Base-by-base conservation (phyloP, 2,329 filamentous ascomycete species). In the Orbilia brochopaga region DNA sequence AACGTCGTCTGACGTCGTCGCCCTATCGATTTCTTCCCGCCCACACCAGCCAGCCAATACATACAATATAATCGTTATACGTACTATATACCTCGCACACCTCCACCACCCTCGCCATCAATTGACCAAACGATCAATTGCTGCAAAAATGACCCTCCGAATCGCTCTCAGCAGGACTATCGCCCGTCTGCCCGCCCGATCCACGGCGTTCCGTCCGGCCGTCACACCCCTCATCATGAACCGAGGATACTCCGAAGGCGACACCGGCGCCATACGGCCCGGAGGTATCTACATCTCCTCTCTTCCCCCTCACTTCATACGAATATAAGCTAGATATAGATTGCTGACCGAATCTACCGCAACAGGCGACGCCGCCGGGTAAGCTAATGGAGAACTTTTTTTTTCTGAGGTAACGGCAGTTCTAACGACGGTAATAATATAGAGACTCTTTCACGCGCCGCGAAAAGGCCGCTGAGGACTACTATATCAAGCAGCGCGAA, bases 391-490 rank as follows among this genome's bases (percentile, higher is more conserved):
- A 48, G 42, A n/a, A 17, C 53, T 54, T 55, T 30, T 54, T 11
- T 2, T 19, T 37, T 15, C n/a, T 48, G 30, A 23, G 57, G 17
- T 37, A 23, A 10, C 35, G 52, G 37, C 46, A 44, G 1, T 37
- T 8, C 17, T n/a, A 15, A 21, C 21, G 30, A 53, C n/a, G 13
- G 13, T 13, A 4, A 48, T n/a, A 2, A 3, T 6, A 19, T 19
- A 96, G 93, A 77, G 93, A 99, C 79, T 87, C 91, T 65, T 99
- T 97, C 86, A 91, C 88, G 82, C 89, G 89, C 82, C 91, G 94
- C 77, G 94, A 99, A 82, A 86, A 88, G 79, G 93, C 93, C 76
- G 85, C 83, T 79, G 94, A 97, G 83, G 88, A 92, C 80, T 86
- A 86, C 77, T 90, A 90, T 82, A 92, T 99, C 82, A 87, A 87